Percentiles rank a stretch among this genome's conserved stretches.
These are phyloP conservation scores for Chalara sp. DNA, from an alignment of 2,329 filamentous ascomycete genomes.

Conservation along the genomic window DNA sequence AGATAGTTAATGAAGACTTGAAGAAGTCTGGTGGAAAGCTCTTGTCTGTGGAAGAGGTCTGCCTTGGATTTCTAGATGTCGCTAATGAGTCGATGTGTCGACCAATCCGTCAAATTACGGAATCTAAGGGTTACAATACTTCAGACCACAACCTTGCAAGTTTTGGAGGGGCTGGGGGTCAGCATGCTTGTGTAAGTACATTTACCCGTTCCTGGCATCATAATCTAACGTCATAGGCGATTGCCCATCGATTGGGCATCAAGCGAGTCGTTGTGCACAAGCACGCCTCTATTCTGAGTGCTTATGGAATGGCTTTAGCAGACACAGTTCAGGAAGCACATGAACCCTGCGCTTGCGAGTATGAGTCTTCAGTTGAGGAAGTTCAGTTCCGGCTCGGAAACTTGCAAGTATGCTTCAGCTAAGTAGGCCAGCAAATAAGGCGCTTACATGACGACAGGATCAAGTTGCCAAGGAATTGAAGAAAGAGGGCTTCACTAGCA, in stretches of 20 bases:
- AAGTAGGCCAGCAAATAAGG: background rate
- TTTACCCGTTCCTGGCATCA: background rate
- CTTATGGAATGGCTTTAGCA: slow-evolving; percentile 86
- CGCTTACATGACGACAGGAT: slow-evolving; percentile 37
- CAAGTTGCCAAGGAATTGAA: slow-evolving; percentile 59
- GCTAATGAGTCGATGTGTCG: slow-evolving; percentile 88
- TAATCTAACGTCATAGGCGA: slow-evolving; percentile 34
- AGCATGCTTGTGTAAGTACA: slow-evolving; percentile 60
- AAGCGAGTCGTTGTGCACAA: slow-evolving; percentile 79
- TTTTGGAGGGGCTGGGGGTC: slow-evolving; percentile 86
- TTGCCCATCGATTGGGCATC: slow-evolving; percentile 76
- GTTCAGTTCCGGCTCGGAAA: slow-evolving; percentile 4
- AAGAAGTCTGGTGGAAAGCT: slow-evolving; percentile 38
- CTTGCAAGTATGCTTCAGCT: background rate
- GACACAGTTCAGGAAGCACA: slow-evolving; percentile 89
- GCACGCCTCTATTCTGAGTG: slow-evolving; percentile 82
- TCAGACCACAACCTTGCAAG: slow-evolving; percentile 80
- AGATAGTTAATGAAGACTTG: slow-evolving; percentile 69
- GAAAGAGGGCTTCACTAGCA: slow-evolving; percentile 69
- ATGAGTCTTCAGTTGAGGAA: slow-evolving; percentile 5
- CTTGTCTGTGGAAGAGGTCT: slow-evolving; percentile 56
- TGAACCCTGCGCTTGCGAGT: slow-evolving; percentile 42
- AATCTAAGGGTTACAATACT: slow-evolving; percentile 85
- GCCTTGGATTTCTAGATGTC: slow-evolving; percentile 69
- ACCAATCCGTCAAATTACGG: slow-evolving; percentile 81